Conservation (phyloP, 2,329 filamentous ascomycete genomes). For the Apiospora hydei region DNA sequence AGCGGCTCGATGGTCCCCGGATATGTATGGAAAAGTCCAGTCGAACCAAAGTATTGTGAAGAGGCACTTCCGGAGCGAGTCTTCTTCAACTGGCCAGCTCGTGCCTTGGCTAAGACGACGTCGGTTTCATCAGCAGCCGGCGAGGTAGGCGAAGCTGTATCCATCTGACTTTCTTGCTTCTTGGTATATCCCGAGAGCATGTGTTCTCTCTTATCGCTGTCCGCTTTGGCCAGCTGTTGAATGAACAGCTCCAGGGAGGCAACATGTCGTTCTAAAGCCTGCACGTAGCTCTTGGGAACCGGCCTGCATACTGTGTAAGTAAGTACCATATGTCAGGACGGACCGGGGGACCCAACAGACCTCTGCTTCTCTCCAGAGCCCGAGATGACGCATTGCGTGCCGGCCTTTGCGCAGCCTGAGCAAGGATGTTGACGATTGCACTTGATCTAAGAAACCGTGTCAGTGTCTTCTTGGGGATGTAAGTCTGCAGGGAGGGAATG, state of each 20-base stretch:
- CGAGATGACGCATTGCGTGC: constrained; percentile 26
- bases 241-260: constrained; percentile 54
- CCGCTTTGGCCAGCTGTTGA: constrained; percentile 50
- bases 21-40: constrained; percentile 53
- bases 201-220: constrained; percentile 47
- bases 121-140: constrained; percentile 31
- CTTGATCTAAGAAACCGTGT: constrained; percentile 24
- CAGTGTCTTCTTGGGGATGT: background rate
- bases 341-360: background rate
- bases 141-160: constrained; percentile 30
- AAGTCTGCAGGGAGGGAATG: too few species aligned
- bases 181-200: constrained; percentile 49
- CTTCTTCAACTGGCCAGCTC: constrained; percentile 48
- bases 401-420: constrained; percentile 26
- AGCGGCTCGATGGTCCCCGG: constrained; percentile 35
- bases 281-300: constrained; percentile 53
- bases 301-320: constrained; percentile 42
- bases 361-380: constrained; percentile 30
- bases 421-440: constrained; percentile 28
- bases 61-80: constrained; percentile 47
- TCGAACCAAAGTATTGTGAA: constrained; percentile 55
- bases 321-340: background rate
- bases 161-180: constrained; percentile 28
- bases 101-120: constrained; percentile 39
- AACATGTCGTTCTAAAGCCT: constrained; percentile 55